Base-by-base conservation (phyloP, 2,329 filamentous ascomycete species). In the Fusarium graminum region DNA sequence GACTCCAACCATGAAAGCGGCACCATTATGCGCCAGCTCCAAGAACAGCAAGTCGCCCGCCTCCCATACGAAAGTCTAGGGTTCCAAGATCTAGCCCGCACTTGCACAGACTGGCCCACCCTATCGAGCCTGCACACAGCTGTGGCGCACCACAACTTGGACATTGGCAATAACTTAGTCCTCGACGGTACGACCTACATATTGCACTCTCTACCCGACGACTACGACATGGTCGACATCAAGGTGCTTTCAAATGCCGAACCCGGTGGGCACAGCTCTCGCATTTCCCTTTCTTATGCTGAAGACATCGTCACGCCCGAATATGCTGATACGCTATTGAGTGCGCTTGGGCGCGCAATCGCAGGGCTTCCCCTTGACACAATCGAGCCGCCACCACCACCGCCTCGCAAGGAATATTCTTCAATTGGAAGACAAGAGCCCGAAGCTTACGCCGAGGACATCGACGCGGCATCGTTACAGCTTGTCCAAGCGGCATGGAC, bases 11-110 rank as follows among this genome's bases (percentile, higher is more conserved):
- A 39, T 32, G 34, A 22, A 39, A 49, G 39, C 45, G 12, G 32
- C 41, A 42, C 28, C 38, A 51, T 51, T 51, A 51, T 42, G 38
- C 38, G 38, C 47, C 47, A 51, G 47, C 47, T 51, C 38, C 47
- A 51, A 42, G 47, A 51, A 28, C 47, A 51, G 47, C 47, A 51
- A 51, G 38, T 51, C 28, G 47, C 38, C 47, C 47, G 47, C 41
- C 47, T 51, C 28, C 47, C 38, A 42, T 51, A 51, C 47, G 47
- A 51, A 51, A 51, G 38, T 51, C 47, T 51, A 51, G 47, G 47
- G 38, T 51, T 51, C 47, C 47, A 42, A 42, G 47, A 51, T 51
- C 47, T 51, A 51, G 47, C 47, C 38, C 47, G 47, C 16, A 51
- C 38, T 51, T 51, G 47, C 47, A 51, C 47, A 51, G 38, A 51